Evolutionary conservation across 371 early-diverging fungal species (phyloP).

Genomic region (Fennellomyces sp.): DNA sequence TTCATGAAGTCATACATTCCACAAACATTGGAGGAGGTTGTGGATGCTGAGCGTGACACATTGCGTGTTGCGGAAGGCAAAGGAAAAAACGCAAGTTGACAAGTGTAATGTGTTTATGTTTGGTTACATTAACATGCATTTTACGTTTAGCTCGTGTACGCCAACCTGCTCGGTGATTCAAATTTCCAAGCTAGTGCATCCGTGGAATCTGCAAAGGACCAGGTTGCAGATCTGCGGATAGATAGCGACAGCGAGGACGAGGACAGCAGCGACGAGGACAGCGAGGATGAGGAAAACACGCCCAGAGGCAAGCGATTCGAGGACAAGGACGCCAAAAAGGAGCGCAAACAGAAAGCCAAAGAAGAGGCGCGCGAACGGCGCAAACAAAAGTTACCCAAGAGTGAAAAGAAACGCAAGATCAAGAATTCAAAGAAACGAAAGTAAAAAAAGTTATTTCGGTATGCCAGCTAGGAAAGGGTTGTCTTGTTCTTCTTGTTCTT

Average conservation of each 20-base stretch:
- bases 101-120: neutral
- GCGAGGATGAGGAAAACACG: conserved; percentile 33
- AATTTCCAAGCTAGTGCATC: neutral
- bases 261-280: conserved; percentile 20
- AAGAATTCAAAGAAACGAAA: conserved; percentile 37
- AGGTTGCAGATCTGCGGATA: conserved; percentile 5
- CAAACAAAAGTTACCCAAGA: conserved; percentile 92
- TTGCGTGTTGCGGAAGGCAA: conserved; percentile 74
- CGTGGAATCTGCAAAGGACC: neutral
- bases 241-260: conserved; percentile 24
- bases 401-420: conserved; percentile 91
- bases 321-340: conserved; percentile 87
- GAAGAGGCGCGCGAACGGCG: conserved; percentile 90
- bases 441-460: conserved; percentile 10
- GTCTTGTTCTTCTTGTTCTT: conserved; percentile 9
- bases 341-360: conserved; percentile 84
- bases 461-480: conserved; percentile 18
- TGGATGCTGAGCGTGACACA: conserved; percentile 87
- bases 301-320: conserved; percentile 77
- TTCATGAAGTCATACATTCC: conserved; percentile 94
- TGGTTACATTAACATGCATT: conserved; percentile 12
- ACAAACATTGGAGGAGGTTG: conserved; percentile 88
- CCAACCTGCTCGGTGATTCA: conserved; percentile 42
- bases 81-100: conserved; percentile 61
- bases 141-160: conserved; percentile 42